Evolutionary conservation across 2,329 filamentous ascomycete genomes (phyloP), one percentile per base, ranked within the genome.

Genomic region (Calonectria naviculata): DNA sequence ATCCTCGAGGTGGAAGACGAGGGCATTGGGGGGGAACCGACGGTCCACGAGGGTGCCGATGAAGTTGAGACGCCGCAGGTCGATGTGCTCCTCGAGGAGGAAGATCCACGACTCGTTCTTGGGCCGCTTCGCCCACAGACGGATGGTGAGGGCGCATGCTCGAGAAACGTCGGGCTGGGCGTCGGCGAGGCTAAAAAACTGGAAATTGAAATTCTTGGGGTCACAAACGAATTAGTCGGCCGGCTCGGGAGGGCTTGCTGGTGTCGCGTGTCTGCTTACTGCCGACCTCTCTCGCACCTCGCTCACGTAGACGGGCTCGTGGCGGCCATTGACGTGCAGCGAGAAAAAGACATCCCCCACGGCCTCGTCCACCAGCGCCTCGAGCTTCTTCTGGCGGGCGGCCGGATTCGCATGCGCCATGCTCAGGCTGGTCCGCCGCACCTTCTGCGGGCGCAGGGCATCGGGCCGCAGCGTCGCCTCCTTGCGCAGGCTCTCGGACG

Each of bases 341-440:
- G 94, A 94, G 82, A 97, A 97, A 87, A 97, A 98, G 19, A 93
- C 92, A 83, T 98, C 93, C n/a, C 93, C 94, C 83, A 97, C 92
- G 63, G 91, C 89, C 76, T 88, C 90, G 64, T 92, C 90, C 31
- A 93, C 90, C 9, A 94, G 89, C 74, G 92, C 88, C 81, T 97
- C 93, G 47, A 98, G 85, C 80, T 92, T 93, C 82, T 91, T 91
- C 85, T 98, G 95, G 66, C 95, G 83, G 29, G 85, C 84, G 4
- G 83, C 72, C 0, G 87, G 87, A 58, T 78, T 88, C 17, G 83
- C 82, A 49, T 85, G 84, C 63, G 84, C 84, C n/a, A 89, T 78
- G 52, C 84, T 87, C 34, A 87, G 83, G 79, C 89, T 89, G 38
- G 87, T 85, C 56, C 86, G 81, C 1, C 88, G 84, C n/a, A 78